phyloP scores from a whole-genome alignment of 1,284 basidiomycete genomes.

The Ganoderma lingzhi region DNA sequence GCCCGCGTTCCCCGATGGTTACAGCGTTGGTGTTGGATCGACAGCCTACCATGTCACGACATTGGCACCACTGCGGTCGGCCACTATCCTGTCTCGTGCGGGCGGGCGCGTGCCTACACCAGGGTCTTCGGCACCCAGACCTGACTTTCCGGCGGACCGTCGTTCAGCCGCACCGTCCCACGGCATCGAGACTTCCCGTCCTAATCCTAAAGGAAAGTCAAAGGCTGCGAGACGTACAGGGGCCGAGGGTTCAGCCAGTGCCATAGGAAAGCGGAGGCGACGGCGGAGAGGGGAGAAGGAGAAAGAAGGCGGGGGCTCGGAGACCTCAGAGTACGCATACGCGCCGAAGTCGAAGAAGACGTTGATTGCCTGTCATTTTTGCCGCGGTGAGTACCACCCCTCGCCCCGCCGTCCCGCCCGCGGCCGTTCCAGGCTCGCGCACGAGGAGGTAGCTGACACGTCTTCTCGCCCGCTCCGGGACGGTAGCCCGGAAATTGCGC shows the following conservation, averaged over 20 bases:
- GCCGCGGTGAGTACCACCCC: conserved; percentile 60
- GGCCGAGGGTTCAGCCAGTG: conserved; percentile 6
- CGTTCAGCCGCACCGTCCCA: conserved; percentile 5
- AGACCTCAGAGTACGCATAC: conserved; percentile 34
- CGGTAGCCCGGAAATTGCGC: conserved; percentile 71
- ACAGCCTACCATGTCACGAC: conserved; percentile 33
- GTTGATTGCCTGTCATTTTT: conserved; percentile 73
- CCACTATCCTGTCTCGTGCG: conserved; percentile 22
- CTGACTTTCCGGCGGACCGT: conserved; percentile 7
- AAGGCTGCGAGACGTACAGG: neutral
- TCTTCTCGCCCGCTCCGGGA: conserved; percentile 21
- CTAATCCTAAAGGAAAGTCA: neutral
- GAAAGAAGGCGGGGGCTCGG: conserved; percentile 26
- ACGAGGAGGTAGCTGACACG: conserved; percentile 22
- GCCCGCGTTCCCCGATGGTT: conserved; percentile 20
- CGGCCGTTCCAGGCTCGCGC: conserved; percentile 7
- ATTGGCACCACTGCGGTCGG: conserved; percentile 24
- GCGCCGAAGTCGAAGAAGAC: conserved; percentile 54
- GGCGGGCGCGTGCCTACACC: conserved; percentile 11
- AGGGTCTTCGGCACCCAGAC: conserved; percentile 5
- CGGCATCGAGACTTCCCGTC: no score
- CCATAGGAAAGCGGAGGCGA: conserved; percentile 16
- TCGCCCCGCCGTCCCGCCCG: conserved; percentile 7
- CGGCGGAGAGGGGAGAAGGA: conserved; percentile 21
- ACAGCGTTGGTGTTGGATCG: conserved; percentile 27